Evolutionary conservation across 129 eudicot species (phyloP), one percentile per base, ranked within the genome.

Genomic region (Dittrichia graveolens): DNA sequence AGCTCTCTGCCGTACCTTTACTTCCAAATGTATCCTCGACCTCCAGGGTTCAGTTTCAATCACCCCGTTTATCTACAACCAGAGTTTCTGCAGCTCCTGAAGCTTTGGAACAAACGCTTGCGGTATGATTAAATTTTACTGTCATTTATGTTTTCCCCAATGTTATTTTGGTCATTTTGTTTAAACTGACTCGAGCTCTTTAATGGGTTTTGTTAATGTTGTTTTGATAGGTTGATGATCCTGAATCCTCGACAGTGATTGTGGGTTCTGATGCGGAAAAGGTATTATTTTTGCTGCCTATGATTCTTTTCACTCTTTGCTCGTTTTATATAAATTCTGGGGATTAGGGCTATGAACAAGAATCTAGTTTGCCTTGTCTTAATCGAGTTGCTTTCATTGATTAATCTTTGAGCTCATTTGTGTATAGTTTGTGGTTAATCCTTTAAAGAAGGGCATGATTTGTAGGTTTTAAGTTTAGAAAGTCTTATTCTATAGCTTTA

Each of bases 71-170:
- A 37, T 79, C 88, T 6, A 34, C 80, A 10, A 49, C 82, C 3
- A 79, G 76, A 60, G 73, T 75, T 1, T 75, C 72, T 65, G 81
- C 88, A 16, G 87, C 86, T 58, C 88, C 92, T 71, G 86, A 89
- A 73, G 74, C 71, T 8, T 63, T 89, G 83, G 89, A 85, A 53
- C 79, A 84, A 64, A 34, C 85, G 56, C 34, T 78, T 10, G 76
- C 67, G 75, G 83, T 64, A 42, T 50, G 31, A 12, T 63, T 11
- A 11, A 15, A 38, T 59, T 67, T 31, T 49, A 48, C 50, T 15
- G 54, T 9, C 35, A 6, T 12, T 4, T 45, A 19, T 46, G 40
- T 16, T 39, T 75, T 66, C 34, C 58, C 16, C 8, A 71, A 3
- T 44, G 42, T 70, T 55, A 19, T 45, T 18, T 55, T 58, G 37